Conservation (phyloP, 805 yeast genomes). For the Saccharomyces mikatae region DNA sequence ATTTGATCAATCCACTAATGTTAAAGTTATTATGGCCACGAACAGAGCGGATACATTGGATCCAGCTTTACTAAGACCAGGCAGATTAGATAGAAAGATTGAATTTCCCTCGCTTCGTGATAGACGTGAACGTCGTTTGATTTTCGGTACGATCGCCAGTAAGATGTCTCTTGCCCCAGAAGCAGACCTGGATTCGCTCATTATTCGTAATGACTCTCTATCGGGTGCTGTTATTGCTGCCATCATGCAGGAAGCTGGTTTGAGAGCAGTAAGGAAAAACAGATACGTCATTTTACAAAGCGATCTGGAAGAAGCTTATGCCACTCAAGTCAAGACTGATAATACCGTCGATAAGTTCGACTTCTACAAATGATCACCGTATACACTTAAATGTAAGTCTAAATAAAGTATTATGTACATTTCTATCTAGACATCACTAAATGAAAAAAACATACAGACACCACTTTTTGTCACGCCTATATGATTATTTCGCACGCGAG, state of each 20-base stretch:
- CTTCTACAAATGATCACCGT: conserved; percentile 62
- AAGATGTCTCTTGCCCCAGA: conserved; percentile 98
- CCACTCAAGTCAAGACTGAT: conserved; percentile 92
- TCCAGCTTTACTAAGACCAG: conserved; percentile 97
- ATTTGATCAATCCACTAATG: conserved; percentile 89
- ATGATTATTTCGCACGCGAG: not conserved
- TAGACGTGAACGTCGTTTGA: conserved; percentile 94
- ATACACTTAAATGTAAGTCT: not conserved
- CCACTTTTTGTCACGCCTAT: not conserved
- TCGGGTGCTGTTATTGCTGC: conserved; percentile 98
- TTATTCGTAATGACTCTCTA: conserved; percentile 90
- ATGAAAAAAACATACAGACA: not conserved
- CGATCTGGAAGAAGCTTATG: conserved; percentile 96
- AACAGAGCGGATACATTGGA: conserved; percentile 98
- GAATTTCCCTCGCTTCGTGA: conserved; percentile 95
- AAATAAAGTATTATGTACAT: not conserved
- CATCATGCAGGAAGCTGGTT: conserved; percentile 99
- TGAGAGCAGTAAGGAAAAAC: conserved; percentile 96
- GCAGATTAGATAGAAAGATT: conserved; percentile 95
- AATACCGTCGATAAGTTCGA: conserved; percentile 95
- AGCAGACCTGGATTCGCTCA: conserved; percentile 88
- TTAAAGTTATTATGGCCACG: conserved; percentile 98
- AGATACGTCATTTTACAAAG: conserved; percentile 93
- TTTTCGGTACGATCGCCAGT: conserved; percentile 91
- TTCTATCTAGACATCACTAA: not conserved